Base-by-base conservation (phyloP, 2,329 filamentous ascomycete genomes). In the Madurella fahalii region DNA sequence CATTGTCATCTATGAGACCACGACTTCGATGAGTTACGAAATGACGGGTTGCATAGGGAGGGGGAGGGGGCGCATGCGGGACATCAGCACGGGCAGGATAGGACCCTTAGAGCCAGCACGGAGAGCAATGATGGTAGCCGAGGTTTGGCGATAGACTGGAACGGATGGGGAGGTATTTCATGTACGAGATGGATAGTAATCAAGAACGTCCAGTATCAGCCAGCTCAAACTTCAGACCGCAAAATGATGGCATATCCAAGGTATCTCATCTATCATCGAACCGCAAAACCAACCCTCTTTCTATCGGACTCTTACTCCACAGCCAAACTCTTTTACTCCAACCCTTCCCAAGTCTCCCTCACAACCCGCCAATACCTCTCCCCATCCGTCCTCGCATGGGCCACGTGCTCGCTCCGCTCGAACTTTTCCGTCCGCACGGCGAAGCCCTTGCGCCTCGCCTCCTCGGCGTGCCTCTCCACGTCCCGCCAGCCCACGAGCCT, bases 281-380 rank as follows among this genome's bases (percentile, higher is more conserved):
- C 25, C n/a, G n/a, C 31, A 34, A 12, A 34, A 15, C 34, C 4
- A 37, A 12, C 39, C 9, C 16, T 30, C n/a, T 12, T 39, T 9
- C 43, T 5, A 9, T 16, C 11, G 13, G 4, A 16, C 45, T n/a
- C n/a, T n/a, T n/a, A n/a, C n/a, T n/a, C n/a, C n/a, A n/a, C n/a
- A n/a, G n/a, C n/a, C n/a, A 20, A 17, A 43, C 34, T 39, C n/a
- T 17, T 12, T 47, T 45, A 40, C 18, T 41, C 39, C 45, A 41
- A 46, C 34, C 65, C 70, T 37, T 71, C 65, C 79, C 79, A 83
- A 1, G 72, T 71, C 52, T 75, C 70, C 40, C 62, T 71, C 2
- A 82, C 70, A 17, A 72, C 65, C 4, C 58, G 61, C 80, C 81
- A 83, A 62, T 84, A 84, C 52, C 78, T 68, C 44, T 68, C 64